phyloP scores from a whole-genome alignment of 2,329 filamentous ascomycete genomes.

The Exserohilum rostratum region DNA sequence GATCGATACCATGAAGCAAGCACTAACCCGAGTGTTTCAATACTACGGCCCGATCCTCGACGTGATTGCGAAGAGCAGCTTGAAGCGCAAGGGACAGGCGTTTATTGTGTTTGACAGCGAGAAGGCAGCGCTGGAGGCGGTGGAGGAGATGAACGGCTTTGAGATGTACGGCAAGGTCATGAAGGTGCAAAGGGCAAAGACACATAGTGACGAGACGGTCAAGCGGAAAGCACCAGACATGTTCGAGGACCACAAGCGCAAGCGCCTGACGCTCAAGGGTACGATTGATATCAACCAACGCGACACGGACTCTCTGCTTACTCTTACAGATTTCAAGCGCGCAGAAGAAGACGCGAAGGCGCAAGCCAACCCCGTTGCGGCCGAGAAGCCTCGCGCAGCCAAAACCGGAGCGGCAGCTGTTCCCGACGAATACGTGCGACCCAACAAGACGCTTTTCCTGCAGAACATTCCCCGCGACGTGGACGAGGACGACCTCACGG shows the following conservation, averaged over 20 bases:
- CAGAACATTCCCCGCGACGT: constrained; percentile 90
- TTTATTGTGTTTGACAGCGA: constrained; percentile 88
- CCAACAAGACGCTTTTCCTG: constrained; percentile 95
- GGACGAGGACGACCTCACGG: constrained; percentile 77
- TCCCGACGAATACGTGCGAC: constrained; percentile 96
- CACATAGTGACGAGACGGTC: constrained; percentile 86
- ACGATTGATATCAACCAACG: constrained; percentile 43
- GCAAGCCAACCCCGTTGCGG: constrained; percentile 69
- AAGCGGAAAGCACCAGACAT: constrained; percentile 77
- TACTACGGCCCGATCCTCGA: constrained; percentile 88
- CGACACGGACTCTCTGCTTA: constrained; percentile 18
- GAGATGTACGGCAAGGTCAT: constrained; percentile 92
- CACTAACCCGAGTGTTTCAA: constrained; percentile 78
- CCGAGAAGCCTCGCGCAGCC: constrained; percentile 63
- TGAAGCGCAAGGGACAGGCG: constrained; percentile 93
- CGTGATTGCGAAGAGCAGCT: constrained; percentile 84
- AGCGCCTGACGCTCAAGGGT: constrained; percentile 90
- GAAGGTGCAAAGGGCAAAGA: constrained; percentile 80
- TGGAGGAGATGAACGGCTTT: constrained; percentile 91
- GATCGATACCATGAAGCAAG: constrained; percentile 73
- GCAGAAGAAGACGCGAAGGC: constrained; percentile 80
- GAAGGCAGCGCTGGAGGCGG: constrained; percentile 79
- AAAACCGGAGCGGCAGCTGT: constrained; percentile 76
- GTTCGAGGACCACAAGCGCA: constrained; percentile 83
- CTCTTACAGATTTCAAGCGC: constrained; percentile 71